phyloP scores from a whole-genome alignment of 2,329 filamentous ascomycete genomes.

The Penicillium sp. region DNA sequence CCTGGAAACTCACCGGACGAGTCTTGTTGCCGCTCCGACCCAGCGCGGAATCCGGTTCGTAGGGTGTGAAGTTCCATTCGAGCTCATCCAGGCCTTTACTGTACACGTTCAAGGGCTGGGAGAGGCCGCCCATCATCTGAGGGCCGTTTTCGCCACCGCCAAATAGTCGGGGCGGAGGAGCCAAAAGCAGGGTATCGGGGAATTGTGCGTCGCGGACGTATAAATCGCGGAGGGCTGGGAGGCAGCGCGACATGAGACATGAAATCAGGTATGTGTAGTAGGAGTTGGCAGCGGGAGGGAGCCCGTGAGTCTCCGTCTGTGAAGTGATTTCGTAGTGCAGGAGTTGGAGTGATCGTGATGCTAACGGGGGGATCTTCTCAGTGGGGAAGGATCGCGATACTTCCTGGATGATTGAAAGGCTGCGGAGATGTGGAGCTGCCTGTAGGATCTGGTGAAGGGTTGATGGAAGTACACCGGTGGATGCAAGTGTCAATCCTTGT shows the following conservation, averaged over 20 bases:
- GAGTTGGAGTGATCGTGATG: slow-evolving; percentile 67
- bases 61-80: slow-evolving; percentile 67
- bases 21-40: slow-evolving; percentile 40
- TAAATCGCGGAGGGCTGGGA: slow-evolving; percentile 72
- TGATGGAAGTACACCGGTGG: slow-evolving; percentile 63
- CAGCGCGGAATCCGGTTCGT: slow-evolving; percentile 49
- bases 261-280: slow-evolving; percentile 86
- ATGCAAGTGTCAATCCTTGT: slow-evolving; percentile 67
- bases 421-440: slow-evolving; percentile 42
- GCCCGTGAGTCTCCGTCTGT: slow-evolving; percentile 56
- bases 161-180: slow-evolving; percentile 62
- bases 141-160: slow-evolving; percentile 37
- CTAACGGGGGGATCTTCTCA: slow-evolving; percentile 61
- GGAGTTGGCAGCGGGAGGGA: slow-evolving; percentile 53
- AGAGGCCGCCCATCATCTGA: slow-evolving; percentile 40
- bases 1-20: slow-evolving; percentile 50
- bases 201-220: slow-evolving; percentile 87
- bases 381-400: slow-evolving; percentile 60
- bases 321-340: slow-evolving; percentile 80
- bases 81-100: slow-evolving; percentile 67
- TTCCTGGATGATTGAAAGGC: slow-evolving; percentile 57
- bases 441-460: slow-evolving; percentile 46
- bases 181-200: slow-evolving; percentile 74
- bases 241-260: slow-evolving; percentile 73
- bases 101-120: slow-evolving; percentile 63